Percentiles rank a stretch among this genome's conserved stretches.
Conservation (phyloP, 1,284 basidiomycete genomes). For the Fistulinella cinereoalba region DNA sequence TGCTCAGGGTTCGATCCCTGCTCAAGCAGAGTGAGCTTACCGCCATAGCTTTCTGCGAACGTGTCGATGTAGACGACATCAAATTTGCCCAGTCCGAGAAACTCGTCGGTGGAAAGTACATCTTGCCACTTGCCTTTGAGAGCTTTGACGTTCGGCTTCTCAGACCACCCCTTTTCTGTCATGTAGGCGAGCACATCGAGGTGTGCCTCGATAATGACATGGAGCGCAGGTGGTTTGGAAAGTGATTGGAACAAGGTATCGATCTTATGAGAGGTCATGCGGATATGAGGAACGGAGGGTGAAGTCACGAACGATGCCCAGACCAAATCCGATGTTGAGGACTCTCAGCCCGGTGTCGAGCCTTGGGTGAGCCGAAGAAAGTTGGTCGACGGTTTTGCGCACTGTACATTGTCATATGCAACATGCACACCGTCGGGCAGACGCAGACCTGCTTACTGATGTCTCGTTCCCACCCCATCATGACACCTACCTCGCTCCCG, state of each 20-base stretch:
- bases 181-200: slow-evolving; percentile 85
- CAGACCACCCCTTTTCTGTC: slow-evolving; percentile 71
- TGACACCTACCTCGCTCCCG: slow-evolving; percentile 77
- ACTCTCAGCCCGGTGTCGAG: slow-evolving; percentile 56
- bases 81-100: slow-evolving; percentile 66
- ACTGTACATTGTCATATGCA: slow-evolving; percentile 43
- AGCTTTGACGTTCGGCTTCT: slow-evolving; percentile 74
- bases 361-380: slow-evolving; percentile 56
- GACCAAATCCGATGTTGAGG: slow-evolving; percentile 91
- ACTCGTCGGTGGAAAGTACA: slow-evolving; percentile 57
- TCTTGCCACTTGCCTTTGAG: slow-evolving; percentile 95
- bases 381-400: slow-evolving; percentile 62
- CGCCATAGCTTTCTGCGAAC: slow-evolving; percentile 85
- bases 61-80: slow-evolving; percentile 96
- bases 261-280: slow-evolving; percentile 49
- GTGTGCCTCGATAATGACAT: slow-evolving; percentile 96
- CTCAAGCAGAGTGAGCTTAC: slow-evolving; percentile 35
- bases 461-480: slow-evolving; percentile 93
- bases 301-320: slow-evolving; percentile 75
- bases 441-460: slow-evolving; percentile 56
- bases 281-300: neutral
- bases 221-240: slow-evolving; percentile 58
- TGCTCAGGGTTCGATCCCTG: neutral
- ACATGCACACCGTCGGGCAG: neutral
- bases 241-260: slow-evolving; percentile 79